phyloP scores from a whole-genome alignment of 805 yeast genomes.

The Cyberlindnera galapagoensis region DNA sequence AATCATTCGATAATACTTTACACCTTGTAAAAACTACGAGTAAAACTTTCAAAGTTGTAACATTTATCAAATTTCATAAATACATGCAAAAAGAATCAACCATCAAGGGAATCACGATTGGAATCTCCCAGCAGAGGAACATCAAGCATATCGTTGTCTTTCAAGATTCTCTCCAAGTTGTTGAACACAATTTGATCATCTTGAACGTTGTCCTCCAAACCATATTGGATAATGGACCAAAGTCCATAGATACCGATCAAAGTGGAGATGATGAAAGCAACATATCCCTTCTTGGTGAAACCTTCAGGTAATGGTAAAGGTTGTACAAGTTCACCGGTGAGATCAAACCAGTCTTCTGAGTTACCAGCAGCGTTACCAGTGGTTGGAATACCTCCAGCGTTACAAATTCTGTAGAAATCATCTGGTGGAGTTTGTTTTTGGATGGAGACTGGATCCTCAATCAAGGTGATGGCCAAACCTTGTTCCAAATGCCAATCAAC shows the following conservation, averaged over 20 bases:
- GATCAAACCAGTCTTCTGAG: conserved; percentile 41
- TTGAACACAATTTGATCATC: conserved; percentile 38
- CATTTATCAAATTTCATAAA: not conserved
- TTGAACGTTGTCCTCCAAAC: conserved; percentile 53
- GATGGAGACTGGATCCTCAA: conserved; percentile 61
- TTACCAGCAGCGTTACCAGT: conserved; percentile 75
- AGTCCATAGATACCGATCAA: conserved; percentile 55
- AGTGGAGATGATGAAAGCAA: conserved; percentile 52
- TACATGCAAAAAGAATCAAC: conserved; percentile 1
- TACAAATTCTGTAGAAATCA: conserved; percentile 46
- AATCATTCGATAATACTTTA: not conserved
- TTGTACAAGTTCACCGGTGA: conserved; percentile 56
- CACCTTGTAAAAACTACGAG: not conserved
- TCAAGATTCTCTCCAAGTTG: conserved; percentile 31
- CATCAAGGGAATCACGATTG: conserved; percentile 4
- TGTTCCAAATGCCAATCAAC: conserved; percentile 82
- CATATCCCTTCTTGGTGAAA: conserved; percentile 63
- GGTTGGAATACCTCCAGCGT: conserved; percentile 36
- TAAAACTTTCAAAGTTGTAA: not conserved
- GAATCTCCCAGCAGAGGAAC: conserved; percentile 6
- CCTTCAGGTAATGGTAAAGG: conserved; percentile 60
- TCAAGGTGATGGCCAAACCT: conserved; percentile 65
- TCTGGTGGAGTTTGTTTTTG: conserved; percentile 36
- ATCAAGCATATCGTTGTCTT: conserved; percentile 20
- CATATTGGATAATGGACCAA: conserved; percentile 52